Evolutionary conservation across 768 basidiomycete species (phyloP).

Genomic region (Mycena pura): DNA sequence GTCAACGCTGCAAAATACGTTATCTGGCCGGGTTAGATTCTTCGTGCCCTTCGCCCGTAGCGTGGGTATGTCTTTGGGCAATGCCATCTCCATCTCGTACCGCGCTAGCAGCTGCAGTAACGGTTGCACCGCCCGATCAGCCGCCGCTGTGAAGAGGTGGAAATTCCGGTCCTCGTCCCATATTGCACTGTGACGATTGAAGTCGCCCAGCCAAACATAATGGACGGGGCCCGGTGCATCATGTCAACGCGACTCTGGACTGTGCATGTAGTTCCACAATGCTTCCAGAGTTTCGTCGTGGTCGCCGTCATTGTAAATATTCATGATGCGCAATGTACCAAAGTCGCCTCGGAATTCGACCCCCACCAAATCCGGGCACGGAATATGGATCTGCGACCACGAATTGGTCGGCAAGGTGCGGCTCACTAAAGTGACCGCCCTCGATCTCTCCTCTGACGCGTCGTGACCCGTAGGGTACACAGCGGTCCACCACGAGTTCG

Average conservation of each 20-base stretch:
- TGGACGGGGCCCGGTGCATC: constrained; percentile 5
- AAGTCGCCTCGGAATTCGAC: constrained; percentile 26
- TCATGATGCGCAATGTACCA: constrained; percentile 39
- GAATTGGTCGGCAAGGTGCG: background rate
- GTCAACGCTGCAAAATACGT: background rate
- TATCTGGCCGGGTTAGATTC: constrained; percentile 1
- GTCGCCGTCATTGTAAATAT: constrained; percentile 45
- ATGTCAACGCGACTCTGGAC: background rate
- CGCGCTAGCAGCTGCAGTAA: constrained; percentile 18
- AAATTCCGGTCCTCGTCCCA: constrained; percentile 44
- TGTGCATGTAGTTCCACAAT: constrained; percentile 10
- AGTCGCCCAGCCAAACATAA: constrained; percentile 43
- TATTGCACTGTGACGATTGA: constrained; percentile 41
- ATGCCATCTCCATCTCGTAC: background rate
- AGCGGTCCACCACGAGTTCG: background rate
- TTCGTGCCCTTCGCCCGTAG: background rate
- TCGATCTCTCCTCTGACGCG: background rate
- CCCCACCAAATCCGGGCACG: constrained; percentile 13
- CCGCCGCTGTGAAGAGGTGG: constrained; percentile 31
- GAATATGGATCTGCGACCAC: constrained; percentile 27
- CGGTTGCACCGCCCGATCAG: constrained; percentile 7
- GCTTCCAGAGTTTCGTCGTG: constrained; percentile 26
- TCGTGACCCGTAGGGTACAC: background rate
- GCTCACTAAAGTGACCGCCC: background rate
- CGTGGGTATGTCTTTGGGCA: background rate